A percentile compares a stretch with the other conserved stretches of the same genome.
Evolutionary conservation across 1,139 yeast species (phyloP).

Genomic region (Hansenula lynferdii): DNA sequence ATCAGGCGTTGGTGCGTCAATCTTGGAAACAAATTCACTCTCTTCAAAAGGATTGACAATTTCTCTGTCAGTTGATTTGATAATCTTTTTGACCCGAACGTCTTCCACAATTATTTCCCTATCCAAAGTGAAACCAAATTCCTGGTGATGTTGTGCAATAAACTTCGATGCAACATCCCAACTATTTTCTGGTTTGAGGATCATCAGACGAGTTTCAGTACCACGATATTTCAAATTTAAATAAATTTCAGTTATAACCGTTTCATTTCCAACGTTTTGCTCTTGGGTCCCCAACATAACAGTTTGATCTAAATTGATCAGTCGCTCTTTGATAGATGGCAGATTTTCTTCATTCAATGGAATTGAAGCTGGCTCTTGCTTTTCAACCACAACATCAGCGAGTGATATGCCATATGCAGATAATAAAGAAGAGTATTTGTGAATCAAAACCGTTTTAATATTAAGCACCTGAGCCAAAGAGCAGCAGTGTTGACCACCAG

Average conservation of each 20-base stretch:
- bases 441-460: conserved; percentile 40
- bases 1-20: too few relatives aligned
- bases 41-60: too few relatives aligned
- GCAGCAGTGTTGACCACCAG: conserved; percentile 55
- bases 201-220: conserved; percentile 81
- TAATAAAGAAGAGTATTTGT: conserved; percentile 47
- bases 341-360: conserved; percentile 29
- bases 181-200: conserved; percentile 31
- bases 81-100: too few relatives aligned
- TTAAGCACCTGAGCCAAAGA: conserved; percentile 45
- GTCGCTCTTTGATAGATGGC: conserved; percentile 24
- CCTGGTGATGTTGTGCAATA: conserved; percentile 49
- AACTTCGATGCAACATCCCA: conserved; percentile 35
- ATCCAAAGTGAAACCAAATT: conserved; percentile 78
- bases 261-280: conserved; percentile 23
- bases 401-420: conserved; percentile 54
- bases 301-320: conserved; percentile 24
- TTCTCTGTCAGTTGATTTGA: too few relatives aligned
- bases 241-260: conserved; percentile 47
- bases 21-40: too few relatives aligned
- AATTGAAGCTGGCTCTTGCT: conserved; percentile 52
- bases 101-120: too few relatives aligned
- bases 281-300: too few relatives aligned
- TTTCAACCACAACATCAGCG: conserved; percentile 60
- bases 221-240: conserved; percentile 82